phyloP scores from a whole-genome alignment of 1,139 yeast species.

The Hyphopichia burtonii region DNA sequence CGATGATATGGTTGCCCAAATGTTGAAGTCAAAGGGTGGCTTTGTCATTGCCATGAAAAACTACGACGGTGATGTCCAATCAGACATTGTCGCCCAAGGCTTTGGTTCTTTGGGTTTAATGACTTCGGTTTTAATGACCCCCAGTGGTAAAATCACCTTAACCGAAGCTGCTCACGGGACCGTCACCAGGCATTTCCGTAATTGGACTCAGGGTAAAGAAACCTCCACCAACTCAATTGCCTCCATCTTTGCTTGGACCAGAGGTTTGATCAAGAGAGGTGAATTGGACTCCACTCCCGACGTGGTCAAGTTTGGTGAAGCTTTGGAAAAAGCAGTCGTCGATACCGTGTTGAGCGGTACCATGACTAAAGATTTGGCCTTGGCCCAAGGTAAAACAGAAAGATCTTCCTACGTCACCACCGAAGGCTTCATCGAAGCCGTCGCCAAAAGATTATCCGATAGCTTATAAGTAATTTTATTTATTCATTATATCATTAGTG shows the following conservation, averaged over 20 bases:
- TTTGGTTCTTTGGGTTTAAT: slow-evolving; percentile 94
- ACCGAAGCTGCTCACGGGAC: slow-evolving; percentile 98
- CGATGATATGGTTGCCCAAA: slow-evolving; percentile 98
- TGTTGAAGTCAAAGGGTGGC: slow-evolving; percentile 94
- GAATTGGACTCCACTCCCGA: slow-evolving; percentile 82
- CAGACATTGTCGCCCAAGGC: slow-evolving; percentile 97
- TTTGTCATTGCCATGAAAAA: slow-evolving; percentile 93
- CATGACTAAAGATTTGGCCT: slow-evolving; percentile 95
- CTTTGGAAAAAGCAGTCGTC: slow-evolving; percentile 76
- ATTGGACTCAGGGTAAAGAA: slow-evolving; percentile 92
- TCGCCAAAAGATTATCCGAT: slow-evolving; percentile 40
- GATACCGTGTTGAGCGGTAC: slow-evolving; percentile 88
- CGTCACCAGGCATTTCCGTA: slow-evolving; percentile 94
- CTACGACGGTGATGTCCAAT: slow-evolving; percentile 97
- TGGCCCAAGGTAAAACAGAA: slow-evolving; percentile 82
- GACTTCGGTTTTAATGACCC: slow-evolving; percentile 92
- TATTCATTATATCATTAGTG: too few relatives aligned
- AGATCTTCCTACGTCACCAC: slow-evolving; percentile 82
- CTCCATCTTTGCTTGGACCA: slow-evolving; percentile 96
- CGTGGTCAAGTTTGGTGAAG: slow-evolving; percentile 73
- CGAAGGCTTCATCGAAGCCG: slow-evolving; percentile 87
- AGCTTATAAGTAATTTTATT: slow-evolving; percentile 16
- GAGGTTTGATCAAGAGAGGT: slow-evolving; percentile 91
- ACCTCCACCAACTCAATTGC: slow-evolving; percentile 98
- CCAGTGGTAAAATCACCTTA: slow-evolving; percentile 95